phyloP scores from a whole-genome alignment of 169 alveolate genomes.

The Plasmodium berghei region DNA sequence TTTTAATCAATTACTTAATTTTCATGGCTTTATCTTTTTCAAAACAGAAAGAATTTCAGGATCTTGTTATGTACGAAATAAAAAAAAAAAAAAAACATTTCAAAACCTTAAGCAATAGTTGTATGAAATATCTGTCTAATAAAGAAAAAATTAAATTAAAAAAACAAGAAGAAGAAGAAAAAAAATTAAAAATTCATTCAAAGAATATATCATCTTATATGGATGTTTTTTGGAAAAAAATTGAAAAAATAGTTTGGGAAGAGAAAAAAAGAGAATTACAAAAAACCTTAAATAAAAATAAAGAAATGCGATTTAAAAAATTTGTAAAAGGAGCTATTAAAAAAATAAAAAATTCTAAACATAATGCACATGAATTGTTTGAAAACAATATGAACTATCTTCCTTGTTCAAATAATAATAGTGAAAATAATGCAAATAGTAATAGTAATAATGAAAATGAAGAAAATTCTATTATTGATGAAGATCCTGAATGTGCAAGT shows the following conservation, averaged over 20 bases:
- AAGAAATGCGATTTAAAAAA: conserved; percentile 81
- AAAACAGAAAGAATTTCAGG: conserved; percentile 84
- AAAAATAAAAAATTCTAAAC: conserved; percentile 52
- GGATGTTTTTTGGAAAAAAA: conserved; percentile 85
- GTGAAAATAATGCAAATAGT: conserved; percentile 14
- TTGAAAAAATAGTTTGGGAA: conserved; percentile 86
- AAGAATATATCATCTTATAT: conserved; percentile 77
- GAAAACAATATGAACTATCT: background rate
- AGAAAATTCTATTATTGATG: background rate
- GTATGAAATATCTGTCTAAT: conserved; percentile 76
- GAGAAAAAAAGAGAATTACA: conserved; percentile 82
- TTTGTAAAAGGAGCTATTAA: conserved; percentile 86
- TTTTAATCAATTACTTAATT: background rate
- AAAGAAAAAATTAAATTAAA: conserved; percentile 45
- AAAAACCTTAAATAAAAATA: conserved; percentile 79
- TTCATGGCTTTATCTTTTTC: background rate
- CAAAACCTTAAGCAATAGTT: conserved; percentile 70
- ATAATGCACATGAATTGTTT: conserved; percentile 40
- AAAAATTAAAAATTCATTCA: conserved; percentile 47
- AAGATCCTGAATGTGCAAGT: no score
- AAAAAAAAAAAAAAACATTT: conserved; percentile 81
- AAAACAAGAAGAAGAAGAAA: conserved; percentile 77
- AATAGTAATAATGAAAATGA: background rate
- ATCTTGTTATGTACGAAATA: conserved; percentile 82
- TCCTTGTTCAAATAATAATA: conserved; percentile 8